phyloP scores from a whole-genome alignment of 768 basidiomycete genomes.

The Tubosaeta sp. region DNA sequence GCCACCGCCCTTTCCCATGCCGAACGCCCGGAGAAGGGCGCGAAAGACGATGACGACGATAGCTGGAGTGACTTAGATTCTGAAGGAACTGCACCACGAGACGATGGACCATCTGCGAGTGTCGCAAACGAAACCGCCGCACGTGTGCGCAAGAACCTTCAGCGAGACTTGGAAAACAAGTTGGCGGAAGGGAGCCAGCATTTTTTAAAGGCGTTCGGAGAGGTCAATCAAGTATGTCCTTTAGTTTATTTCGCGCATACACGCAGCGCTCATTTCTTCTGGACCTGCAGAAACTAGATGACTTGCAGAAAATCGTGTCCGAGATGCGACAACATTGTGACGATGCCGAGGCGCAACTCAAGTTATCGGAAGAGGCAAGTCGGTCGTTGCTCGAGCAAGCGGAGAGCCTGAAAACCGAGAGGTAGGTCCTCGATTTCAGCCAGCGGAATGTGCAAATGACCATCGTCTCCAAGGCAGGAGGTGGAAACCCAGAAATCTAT shows the following conservation, averaged over 20 bases:
- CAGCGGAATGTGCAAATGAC: not conserved
- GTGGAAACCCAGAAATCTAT: conserved; percentile 72
- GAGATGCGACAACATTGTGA: conserved; percentile 83
- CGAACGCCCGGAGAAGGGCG: conserved; percentile 17
- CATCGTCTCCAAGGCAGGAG: conserved; percentile 45
- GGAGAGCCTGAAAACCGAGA: conserved; percentile 66
- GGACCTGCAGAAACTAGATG: conserved; percentile 68
- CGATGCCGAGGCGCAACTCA: conserved; percentile 74
- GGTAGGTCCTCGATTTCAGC: conserved; percentile 39
- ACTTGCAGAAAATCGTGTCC: conserved; percentile 69
- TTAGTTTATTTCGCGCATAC: not conserved
- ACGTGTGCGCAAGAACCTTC: conserved; percentile 71
- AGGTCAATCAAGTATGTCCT: conserved; percentile 80
- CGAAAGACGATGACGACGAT: conserved; percentile 34
- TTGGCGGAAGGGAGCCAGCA: conserved; percentile 76
- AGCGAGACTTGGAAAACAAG: conserved; percentile 80
- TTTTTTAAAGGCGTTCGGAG: conserved; percentile 80
- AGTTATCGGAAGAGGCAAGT: conserved; percentile 72
- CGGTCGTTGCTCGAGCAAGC: conserved; percentile 79
- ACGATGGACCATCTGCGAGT: conserved; percentile 20
- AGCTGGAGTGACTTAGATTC: conserved; percentile 23
- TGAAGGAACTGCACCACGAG: conserved; percentile 5
- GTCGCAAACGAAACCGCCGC: conserved; percentile 62
- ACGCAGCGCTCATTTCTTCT: not conserved
- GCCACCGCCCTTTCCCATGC: not conserved